phyloP scores from a whole-genome alignment of 2,329 filamentous ascomycete genomes.

The Shiraia bambusicola region DNA sequence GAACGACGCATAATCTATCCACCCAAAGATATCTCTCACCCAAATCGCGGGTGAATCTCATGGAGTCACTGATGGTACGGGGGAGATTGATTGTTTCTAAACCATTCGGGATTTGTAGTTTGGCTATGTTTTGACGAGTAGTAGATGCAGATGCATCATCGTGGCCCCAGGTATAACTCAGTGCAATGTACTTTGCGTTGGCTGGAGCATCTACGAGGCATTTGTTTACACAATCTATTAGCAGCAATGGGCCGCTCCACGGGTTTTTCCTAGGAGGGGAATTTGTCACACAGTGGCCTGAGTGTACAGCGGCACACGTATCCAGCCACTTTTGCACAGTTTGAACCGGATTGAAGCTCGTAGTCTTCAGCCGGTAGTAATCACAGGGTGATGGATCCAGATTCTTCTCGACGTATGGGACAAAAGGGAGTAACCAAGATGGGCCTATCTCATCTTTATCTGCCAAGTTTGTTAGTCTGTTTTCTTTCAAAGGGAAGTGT shows the following conservation, averaged over 20 bases:
- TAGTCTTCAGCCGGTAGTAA: neutral
- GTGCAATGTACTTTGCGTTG: constrained; percentile 12
- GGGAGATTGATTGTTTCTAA: constrained; percentile 7
- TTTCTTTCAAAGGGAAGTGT: no score
- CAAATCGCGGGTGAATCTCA: constrained; percentile 6
- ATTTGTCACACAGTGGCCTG: neutral
- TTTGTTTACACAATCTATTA: constrained; percentile 11
- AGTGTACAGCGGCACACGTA: constrained; percentile 5
- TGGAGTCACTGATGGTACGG: constrained; percentile 11
- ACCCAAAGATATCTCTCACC: constrained; percentile 13
- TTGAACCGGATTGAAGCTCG: neutral
- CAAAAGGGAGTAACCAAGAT: constrained; percentile 6
- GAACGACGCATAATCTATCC: constrained; percentile 13
- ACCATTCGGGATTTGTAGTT: constrained; percentile 2
- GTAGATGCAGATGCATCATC: constrained; percentile 2
- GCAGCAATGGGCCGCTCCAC: constrained; percentile 4
- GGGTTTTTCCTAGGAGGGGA: neutral
- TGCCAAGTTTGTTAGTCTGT: neutral
- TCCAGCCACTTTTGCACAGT: constrained; percentile 7
- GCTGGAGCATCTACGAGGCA: constrained; percentile 7
- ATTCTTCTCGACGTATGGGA: constrained; percentile 11
- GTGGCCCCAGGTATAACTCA: constrained; percentile 19
- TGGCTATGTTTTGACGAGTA: constrained; percentile 2
- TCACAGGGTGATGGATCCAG: neutral
- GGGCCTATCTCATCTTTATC: constrained; percentile 3